Evolutionary conservation across 2,329 filamentous ascomycete genomes (phyloP), one percentile per base, ranked within the genome.

Genomic region (Venturia pyrina): DNA sequence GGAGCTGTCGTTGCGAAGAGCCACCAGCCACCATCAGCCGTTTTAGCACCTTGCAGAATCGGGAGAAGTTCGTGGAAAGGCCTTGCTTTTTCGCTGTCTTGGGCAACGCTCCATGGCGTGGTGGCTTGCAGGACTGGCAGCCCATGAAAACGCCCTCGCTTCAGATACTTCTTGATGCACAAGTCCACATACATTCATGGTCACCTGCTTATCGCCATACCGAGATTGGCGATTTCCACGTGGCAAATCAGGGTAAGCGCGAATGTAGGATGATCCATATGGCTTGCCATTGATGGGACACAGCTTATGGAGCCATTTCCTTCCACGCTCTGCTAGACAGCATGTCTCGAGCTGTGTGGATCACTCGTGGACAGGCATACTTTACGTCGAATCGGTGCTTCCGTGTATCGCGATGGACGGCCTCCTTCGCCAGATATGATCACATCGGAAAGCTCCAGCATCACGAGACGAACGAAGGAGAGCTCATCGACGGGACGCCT

Each of bases 121-220:
- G 50, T 57, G 50, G 50, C 50, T 57, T 28, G 28, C 28, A 28
- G 28, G 28, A 28, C n/a, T n/a, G 28, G 24, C 50, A 57, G 50
- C 50, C 50, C 50, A 15, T 57, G 19, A 17, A 57, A 57, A 56
- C 24, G 24, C 50, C 28, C 28, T 34, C n/a, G 24, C 50, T 57
- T 24, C 50, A 57, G 3, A 34, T 5, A 17, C 11, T 34, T 57
- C 28, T 28, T 28, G 28, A 11, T 34, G 24, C 50, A 37, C 53
- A 32, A 6, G 5, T n/a, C 53, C 53, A 57, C 53, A 59, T 59
- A 37, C 32, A 21, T n/a, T 37, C 19, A 34, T 37, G 53, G 53
- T 59, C 53, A 59, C 53, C 53, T 59, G 53, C 53, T 37, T 37
- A 37, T 59, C 53, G 53, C 28, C 53, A 59, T 59, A 37, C 53